Conservation (phyloP, 805 yeast genomes). For the Saccharomycopsis babjevae region DNA sequence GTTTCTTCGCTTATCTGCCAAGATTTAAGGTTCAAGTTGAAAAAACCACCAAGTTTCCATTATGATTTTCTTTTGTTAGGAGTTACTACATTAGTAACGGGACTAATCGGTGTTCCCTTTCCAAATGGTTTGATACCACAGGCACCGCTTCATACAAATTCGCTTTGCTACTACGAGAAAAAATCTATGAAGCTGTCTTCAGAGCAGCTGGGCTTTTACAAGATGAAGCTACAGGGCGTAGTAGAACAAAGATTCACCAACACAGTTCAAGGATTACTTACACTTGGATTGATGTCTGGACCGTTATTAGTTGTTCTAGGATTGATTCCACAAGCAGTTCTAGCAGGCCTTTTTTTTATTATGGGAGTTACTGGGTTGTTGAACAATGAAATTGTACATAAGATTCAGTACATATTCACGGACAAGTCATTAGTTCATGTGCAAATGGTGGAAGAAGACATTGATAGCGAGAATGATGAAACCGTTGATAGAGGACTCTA, state of each 20-base stretch:
- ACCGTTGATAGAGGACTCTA: constrained; percentile 24
- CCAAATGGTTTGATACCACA: constrained; percentile 97
- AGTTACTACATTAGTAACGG: constrained; percentile 76
- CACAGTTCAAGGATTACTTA: constrained; percentile 72
- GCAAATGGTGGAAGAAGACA: neutral
- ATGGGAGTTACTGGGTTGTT: constrained; percentile 83
- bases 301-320: constrained; percentile 78
- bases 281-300: constrained; percentile 79
- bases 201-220: neutral
- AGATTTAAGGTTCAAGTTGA: constrained; percentile 65
- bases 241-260: constrained; percentile 89
- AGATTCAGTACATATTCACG: constrained; percentile 51
- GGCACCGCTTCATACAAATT: constrained; percentile 85
- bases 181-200: constrained; percentile 21
- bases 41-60: constrained; percentile 84
- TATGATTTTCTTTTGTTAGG: constrained; percentile 86
- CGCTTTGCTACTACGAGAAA: constrained; percentile 49
- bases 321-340: constrained; percentile 81
- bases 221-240: constrained; percentile 36
- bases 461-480: neutral
- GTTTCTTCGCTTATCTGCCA: constrained; percentile 92
- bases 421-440: constrained; percentile 30
- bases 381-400: constrained; percentile 51
- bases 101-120: constrained; percentile 84
- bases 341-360: constrained; percentile 85